phyloP scores from a whole-genome alignment of 306 rosid genomes.

The Echinosophora koreensis region DNA sequence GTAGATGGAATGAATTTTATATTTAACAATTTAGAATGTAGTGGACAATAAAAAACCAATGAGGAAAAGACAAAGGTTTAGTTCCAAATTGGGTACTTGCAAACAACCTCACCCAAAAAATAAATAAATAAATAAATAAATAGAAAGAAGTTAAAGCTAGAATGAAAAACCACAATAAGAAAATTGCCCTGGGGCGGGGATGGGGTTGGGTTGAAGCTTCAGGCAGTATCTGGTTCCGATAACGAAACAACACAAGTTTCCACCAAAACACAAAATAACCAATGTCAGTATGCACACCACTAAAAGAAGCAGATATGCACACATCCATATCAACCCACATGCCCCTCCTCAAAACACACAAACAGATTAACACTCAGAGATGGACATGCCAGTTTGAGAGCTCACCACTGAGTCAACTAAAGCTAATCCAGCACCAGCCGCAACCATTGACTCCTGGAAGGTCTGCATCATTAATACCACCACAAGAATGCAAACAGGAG shows the following conservation, averaged over 20 bases:
- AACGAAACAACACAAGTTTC: constrained; percentile 28
- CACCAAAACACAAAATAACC: constrained; percentile 25
- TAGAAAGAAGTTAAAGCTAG: not conserved
- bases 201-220: not conserved
- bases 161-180: not conserved
- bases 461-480: constrained; percentile 77
- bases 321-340: constrained; percentile 49
- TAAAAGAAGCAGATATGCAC: constrained; percentile 41
- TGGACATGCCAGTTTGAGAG: constrained; percentile 66
- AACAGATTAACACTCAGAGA: constrained; percentile 57
- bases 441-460: constrained; percentile 77
- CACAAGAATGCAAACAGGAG: constrained; percentile 45
- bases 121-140: constrained; percentile 1
- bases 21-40: constrained; percentile 14
- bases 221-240: constrained; percentile 11
- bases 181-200: not conserved
- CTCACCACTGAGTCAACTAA: constrained; percentile 94
- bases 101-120: not conserved
- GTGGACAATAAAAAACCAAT: constrained; percentile 19
- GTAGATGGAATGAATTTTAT: constrained; percentile 6
- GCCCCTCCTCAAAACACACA: constrained; percentile 53
- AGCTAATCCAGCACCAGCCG: constrained; percentile 92
- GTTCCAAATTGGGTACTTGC: constrained; percentile 13
- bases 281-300: constrained; percentile 18
- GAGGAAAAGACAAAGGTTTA: constrained; percentile 21